Conservation (phyloP, 148 eudicot genomes). For the Silene latifolia region DNA sequence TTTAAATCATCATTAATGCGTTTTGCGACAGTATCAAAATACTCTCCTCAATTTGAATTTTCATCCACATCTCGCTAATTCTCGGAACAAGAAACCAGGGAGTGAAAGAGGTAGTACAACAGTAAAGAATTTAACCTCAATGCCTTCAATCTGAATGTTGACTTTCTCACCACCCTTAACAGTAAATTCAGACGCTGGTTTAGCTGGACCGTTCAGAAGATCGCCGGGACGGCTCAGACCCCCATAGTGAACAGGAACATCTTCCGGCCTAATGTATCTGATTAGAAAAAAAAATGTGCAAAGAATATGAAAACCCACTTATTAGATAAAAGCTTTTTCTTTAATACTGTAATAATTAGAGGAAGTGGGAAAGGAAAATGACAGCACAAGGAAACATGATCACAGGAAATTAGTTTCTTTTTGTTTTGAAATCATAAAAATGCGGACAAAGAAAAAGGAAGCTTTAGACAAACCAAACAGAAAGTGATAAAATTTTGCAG, state of each 20-base stretch:
- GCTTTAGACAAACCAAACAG: constrained; percentile 4
- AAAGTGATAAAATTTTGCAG: constrained; percentile 9
- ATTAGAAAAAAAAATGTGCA: too few relatives aligned
- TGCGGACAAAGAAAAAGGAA: constrained; percentile 1
- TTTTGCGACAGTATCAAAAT: too few relatives aligned
- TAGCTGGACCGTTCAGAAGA: constrained; percentile 64
- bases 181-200: constrained; percentile 90
- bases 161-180: constrained; percentile 93
- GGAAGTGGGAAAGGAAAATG: constrained; percentile 13
- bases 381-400: constrained; percentile 27
- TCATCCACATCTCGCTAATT: neutral
- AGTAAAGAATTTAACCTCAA: constrained; percentile 54
- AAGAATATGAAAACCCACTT: constrained; percentile 1
- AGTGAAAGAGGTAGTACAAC: too few relatives aligned
- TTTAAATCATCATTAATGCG: too few relatives aligned
- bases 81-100: neutral
- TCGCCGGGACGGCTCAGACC: constrained; percentile 82
- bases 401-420: constrained; percentile 25
- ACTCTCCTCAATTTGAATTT: too few relatives aligned
- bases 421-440: constrained; percentile 10
- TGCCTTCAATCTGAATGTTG: constrained; percentile 93
- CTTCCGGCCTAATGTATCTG: constrained; percentile 85
- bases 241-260: constrained; percentile 90
- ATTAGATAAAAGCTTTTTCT: neutral
- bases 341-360: neutral